Evolutionary conservation across 2,329 filamentous ascomycete genomes (phyloP).

Genomic region (Pestalotiopsis fici): DNA sequence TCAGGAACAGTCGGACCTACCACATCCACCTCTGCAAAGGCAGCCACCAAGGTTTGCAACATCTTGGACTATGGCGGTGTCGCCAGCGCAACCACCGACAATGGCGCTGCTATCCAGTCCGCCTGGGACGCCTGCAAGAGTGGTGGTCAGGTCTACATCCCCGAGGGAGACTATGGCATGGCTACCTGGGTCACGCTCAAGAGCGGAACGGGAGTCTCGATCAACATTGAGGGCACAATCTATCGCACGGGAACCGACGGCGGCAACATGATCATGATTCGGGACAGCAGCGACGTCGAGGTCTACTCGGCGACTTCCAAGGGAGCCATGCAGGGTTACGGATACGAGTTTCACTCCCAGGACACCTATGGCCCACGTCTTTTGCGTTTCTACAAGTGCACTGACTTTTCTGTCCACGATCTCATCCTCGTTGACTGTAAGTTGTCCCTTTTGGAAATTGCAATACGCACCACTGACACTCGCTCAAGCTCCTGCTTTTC

Average conservation of each 20-base stretch:
- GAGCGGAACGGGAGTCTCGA: slow-evolving; percentile 12
- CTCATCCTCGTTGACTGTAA: slow-evolving; percentile 42
- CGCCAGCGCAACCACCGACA: slow-evolving; percentile 48
- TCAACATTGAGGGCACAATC: slow-evolving; percentile 41
- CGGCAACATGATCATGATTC: slow-evolving; percentile 17
- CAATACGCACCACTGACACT: neutral
- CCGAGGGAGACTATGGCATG: slow-evolving; percentile 18
- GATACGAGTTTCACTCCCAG: slow-evolving; percentile 42
- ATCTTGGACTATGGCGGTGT: slow-evolving; percentile 50
- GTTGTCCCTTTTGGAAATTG: slow-evolving; percentile 18
- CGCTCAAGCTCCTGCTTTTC: slow-evolving; percentile 32
- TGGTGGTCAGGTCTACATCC: slow-evolving; percentile 38
- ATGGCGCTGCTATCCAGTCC: slow-evolving; percentile 24
- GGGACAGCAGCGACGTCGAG: slow-evolving; percentile 41
- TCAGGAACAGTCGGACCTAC: slow-evolving; percentile 51
- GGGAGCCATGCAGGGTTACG: slow-evolving; percentile 50
- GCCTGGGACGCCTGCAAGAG: slow-evolving; percentile 40
- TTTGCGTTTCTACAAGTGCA: slow-evolving; percentile 42
- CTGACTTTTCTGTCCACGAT: slow-evolving; percentile 48
- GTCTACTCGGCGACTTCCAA: slow-evolving; percentile 40
- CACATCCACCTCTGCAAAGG: slow-evolving; percentile 26
- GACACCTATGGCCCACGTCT: slow-evolving; percentile 39
- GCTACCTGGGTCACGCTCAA: slow-evolving; percentile 14
- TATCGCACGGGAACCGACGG: slow-evolving; percentile 17
- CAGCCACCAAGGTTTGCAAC: slow-evolving; percentile 40